Base-by-base conservation (phyloP, 73 alveolate species). In the Uronychia binucleata region DNA sequence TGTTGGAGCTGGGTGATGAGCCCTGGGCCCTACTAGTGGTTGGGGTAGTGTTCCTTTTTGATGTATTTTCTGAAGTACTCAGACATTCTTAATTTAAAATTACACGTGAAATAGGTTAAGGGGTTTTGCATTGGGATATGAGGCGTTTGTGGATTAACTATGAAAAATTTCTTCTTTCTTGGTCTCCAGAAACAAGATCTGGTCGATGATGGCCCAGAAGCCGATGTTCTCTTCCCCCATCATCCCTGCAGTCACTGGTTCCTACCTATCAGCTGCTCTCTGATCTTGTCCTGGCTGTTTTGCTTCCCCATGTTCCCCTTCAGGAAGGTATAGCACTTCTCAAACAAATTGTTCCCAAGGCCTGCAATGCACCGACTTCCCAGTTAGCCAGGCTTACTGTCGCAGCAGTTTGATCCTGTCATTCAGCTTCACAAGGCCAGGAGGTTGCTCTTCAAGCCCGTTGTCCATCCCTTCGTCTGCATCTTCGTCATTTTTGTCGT, bases 31-130 rank as follows among this genome's bases (percentile, higher is more conserved):
- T 88, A 92, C 93, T 90, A 90, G 83, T 92, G 97, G 35, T 60
- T 92, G 31, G 98, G 96, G 84, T 97, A 97, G 86, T 96, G 97
- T 26, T 78, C 84, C 33, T 34, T 31, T 75, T 78, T 78, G 14
- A 78, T 78, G 84, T 78, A 78, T 28, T 78, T 78, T 19, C 84
- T 8, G 57, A 78, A 78, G 74, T 78, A 78, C 76, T 78, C 84
- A 11, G 84, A 78, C 84, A 78, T 78, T 34, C 33, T 32, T 32
- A 78, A 86, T 96, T 99, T 74, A 46, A 46, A n/a, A n/a, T n/a
- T n/a, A n/a, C n/a, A n/a, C n/a, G n/a, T n/a, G n/a, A n/a, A n/a
- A n/a, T n/a, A n/a, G n/a, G n/a, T n/a, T n/a, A n/a, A n/a, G n/a
- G n/a, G n/a, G n/a, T n/a, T n/a, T n/a, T n/a, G n/a, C n/a, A n/a